These are phyloP conservation scores for Oryza officinalis DNA, from an alignment of 176 grass and related monocot genomes.

Conservation along the genomic window DNA sequence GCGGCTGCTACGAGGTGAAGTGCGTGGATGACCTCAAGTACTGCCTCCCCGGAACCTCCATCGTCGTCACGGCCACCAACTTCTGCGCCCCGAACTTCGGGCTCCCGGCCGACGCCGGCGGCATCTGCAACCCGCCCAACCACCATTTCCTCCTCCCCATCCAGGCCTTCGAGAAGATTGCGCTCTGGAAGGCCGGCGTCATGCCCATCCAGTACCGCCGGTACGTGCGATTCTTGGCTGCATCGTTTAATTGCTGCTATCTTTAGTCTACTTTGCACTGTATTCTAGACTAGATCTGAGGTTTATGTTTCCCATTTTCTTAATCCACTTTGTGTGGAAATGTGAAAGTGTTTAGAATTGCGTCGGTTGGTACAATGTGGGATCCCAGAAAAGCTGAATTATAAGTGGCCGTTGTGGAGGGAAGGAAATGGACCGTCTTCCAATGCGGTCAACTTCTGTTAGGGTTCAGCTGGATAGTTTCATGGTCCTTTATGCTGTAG, in stretches of 20 bases:
- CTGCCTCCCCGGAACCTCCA: conserved; percentile 94
- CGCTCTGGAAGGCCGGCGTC: conserved; percentile 98
- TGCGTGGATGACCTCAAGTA: conserved; percentile 91
- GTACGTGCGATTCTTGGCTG: conserved; percentile 44
- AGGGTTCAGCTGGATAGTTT: conserved; percentile 6
- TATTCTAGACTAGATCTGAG: conserved; percentile 46
- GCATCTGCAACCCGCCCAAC: conserved; percentile 91
- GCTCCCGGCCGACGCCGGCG: conserved; percentile 74
- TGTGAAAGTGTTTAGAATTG: conserved; percentile 39
- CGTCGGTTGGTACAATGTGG: conserved; percentile 29
- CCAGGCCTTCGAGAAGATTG: conserved; percentile 98
- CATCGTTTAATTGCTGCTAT: not conserved
- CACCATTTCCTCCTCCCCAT: conserved; percentile 95
- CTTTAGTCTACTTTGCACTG: conserved; percentile 16
- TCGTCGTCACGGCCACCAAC: conserved; percentile 88
- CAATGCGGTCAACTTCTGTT: conserved; percentile 11
- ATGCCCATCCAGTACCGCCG: conserved; percentile 98
- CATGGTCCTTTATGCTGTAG: not conserved
- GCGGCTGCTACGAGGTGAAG: conserved; percentile 94
- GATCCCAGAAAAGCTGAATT: conserved; percentile 41
- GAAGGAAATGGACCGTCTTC: conserved; percentile 23
- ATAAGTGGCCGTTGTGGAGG: conserved; percentile 38
- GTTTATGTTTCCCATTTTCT: not conserved
- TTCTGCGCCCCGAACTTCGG: conserved; percentile 97
- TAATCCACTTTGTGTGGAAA: conserved; percentile 31